Evolutionary conservation across 495 filamentous ascomycete species (phyloP).

Genomic region (Usnea hakonensis): DNA sequence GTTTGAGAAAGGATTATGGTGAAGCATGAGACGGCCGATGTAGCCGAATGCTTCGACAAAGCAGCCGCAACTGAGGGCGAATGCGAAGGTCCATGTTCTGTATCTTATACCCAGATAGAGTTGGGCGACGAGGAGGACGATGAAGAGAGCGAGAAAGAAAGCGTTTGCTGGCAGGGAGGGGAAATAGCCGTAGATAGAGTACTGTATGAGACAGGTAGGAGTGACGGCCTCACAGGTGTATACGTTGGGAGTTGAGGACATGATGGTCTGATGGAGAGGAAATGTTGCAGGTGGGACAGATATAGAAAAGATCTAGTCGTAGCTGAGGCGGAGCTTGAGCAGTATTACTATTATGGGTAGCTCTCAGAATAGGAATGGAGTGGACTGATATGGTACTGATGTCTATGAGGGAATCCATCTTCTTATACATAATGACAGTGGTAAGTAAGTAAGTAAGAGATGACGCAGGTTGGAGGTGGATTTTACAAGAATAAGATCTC

Average conservation of each 20-base stretch:
- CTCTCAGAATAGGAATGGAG: background rate
- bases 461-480: background rate
- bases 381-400: background rate
- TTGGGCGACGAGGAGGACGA: slow-evolving; percentile 38
- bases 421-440: background rate
- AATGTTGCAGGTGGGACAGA: background rate
- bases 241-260: background rate
- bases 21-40: slow-evolving; percentile 48
- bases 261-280: background rate
- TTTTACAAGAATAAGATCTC: background rate
- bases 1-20: slow-evolving; percentile 50
- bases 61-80: slow-evolving; percentile 42
- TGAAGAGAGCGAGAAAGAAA: slow-evolving; percentile 52
- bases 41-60: slow-evolving; percentile 40
- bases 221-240: slow-evolving; percentile 41
- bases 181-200: slow-evolving; percentile 59
- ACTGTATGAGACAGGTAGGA: slow-evolving; percentile 46
- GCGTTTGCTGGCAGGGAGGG: slow-evolving; percentile 54
- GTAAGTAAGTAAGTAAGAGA: background rate
- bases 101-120: slow-evolving; percentile 45
- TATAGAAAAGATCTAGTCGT: background rate
- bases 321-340: background rate
- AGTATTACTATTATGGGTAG: background rate
- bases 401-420: background rate
- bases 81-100: slow-evolving; percentile 54